Evolutionary conservation across 805 yeast genomes (phyloP), one percentile per base, ranked within the genome.

Genomic region (Ogataea nonfermentans): DNA sequence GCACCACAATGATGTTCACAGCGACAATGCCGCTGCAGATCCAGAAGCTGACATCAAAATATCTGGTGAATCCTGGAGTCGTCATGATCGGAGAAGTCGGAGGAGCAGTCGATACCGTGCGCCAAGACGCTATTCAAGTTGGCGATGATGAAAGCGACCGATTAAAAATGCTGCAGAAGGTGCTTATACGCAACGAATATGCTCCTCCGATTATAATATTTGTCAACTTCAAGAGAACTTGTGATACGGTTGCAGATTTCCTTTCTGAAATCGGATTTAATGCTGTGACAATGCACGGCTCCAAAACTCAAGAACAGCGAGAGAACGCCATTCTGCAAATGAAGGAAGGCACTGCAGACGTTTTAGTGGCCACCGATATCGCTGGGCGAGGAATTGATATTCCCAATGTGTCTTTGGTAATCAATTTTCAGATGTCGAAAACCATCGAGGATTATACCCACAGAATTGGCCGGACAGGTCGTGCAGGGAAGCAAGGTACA

Each of bases 381-480:
- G 97, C 97, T 0, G 95, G 96, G 3, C 76, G 99, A 66, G 99
- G 99, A 58, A 77, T 91, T 31, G 98, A 93, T 61, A 80, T 91
- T n/a, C 82, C 88, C 1, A 74, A 85, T 50, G 95, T 91, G 6
- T 78, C 93, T 0, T 59, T 90, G 24, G 98, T 91, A 8, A 61
- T 93, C 14, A 93, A 91, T 59, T 90, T 74, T 56, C 96, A 91
- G 51, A 82, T 90, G 90, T 66, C 89, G 8, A 76, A 71, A 46
- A 70, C 71, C 24, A 75, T 89, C 31, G 96, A 89, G 47, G 90
- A 84, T 43, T 91, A 89, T 52, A 76, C 91, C 13, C 99, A 91
- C 63, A 74, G 98, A 56, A 83, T 91, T 35, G 99, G 99, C 41
- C 79, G 99, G 65, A 91, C 99, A 0, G 99, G 98, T 26, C 77